Base-by-base conservation (phyloP, 148 eudicot genomes). In the Rhododendron simsii region DNA sequence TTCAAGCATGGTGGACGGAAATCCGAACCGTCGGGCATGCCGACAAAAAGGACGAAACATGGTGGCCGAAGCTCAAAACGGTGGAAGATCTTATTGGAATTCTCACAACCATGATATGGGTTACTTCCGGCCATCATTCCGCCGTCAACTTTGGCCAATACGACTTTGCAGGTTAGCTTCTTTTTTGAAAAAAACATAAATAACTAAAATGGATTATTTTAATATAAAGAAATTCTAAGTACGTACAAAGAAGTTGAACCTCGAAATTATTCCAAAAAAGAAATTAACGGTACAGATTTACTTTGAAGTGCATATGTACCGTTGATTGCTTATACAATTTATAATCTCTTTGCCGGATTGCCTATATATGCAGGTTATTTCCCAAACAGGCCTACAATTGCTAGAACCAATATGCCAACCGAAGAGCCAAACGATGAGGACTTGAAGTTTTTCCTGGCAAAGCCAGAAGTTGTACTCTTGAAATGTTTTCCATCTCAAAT, bases 141-240 rank as follows among this genome's bases (percentile, higher is more conserved):
- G 97, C 99, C 0, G 95, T 61, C 44, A 96, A 96, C 92, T 96
- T 96, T 18, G 95, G 96, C 2, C 99, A 96, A 41, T 96, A 95
- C 39, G 87, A 87, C 26, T 95, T 80, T 44, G 95, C 87, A 21
- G 98, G 94, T 2, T 96, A 93, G 63, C 91, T 93, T 65, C 21
- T 18, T 4, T 55, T 55, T 51, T 55, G 16, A 1, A 55, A 16
- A 41, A 15, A 55, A 15, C 16, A 18, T 55, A 3, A 55, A 55
- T 16, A 50, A 50, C 15, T 50, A 2, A 50, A 12, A 50, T 15
- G 44, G 55, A 3, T 50, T 12, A 12, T 12, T 50, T 50, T 50
- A 50, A 50, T 50, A 13, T 41, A 35, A 1, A 35, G 37, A 35
- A 35, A 35, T 35, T 35, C 37, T 35, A 35, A 35, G 37, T 35